These are phyloP conservation scores for Saccharum officinarum DNA, from an alignment of 176 grass and related monocot genomes.

Conservation along the genomic window DNA sequence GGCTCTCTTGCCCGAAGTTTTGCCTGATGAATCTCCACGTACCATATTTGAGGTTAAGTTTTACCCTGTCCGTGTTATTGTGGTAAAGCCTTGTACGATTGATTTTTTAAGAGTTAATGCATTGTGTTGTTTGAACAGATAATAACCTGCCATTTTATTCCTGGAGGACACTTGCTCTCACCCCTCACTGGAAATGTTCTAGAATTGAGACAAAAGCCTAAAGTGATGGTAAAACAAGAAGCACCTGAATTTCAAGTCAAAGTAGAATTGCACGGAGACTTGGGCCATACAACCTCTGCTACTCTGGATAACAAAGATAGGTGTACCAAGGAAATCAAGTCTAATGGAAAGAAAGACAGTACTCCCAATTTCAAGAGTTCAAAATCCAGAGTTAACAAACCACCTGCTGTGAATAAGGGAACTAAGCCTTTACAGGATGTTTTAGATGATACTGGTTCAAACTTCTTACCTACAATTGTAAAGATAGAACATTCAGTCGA, in stretches of 20 bases:
- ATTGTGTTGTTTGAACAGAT: constrained; percentile 50
- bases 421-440: constrained; percentile 26
- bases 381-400: constrained; percentile 27
- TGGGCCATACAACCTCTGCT: constrained; percentile 5
- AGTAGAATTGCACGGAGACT: constrained; percentile 8
- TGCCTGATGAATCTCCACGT: constrained; percentile 45
- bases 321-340: constrained; percentile 37
- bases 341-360: constrained; percentile 30
- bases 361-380: constrained; percentile 20
- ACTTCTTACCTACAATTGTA: constrained; percentile 22
- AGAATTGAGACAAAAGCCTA: constrained; percentile 43
- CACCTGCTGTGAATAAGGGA: constrained; percentile 37
- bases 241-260: constrained; percentile 2
- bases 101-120: constrained; percentile 26
- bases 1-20: constrained; percentile 12
- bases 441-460: constrained; percentile 37
- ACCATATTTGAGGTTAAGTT: constrained; percentile 62
- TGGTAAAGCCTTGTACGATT: neutral
- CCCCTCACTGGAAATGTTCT: constrained; percentile 52
- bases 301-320: constrained; percentile 29
- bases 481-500: constrained; percentile 33
- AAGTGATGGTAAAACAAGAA: constrained; percentile 33
- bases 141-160: constrained; percentile 60
- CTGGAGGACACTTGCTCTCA: constrained; percentile 55
- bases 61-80: constrained; percentile 3